phyloP scores from a whole-genome alignment of 176 grass and related monocot species.

The Saccharum officinarum region DNA sequence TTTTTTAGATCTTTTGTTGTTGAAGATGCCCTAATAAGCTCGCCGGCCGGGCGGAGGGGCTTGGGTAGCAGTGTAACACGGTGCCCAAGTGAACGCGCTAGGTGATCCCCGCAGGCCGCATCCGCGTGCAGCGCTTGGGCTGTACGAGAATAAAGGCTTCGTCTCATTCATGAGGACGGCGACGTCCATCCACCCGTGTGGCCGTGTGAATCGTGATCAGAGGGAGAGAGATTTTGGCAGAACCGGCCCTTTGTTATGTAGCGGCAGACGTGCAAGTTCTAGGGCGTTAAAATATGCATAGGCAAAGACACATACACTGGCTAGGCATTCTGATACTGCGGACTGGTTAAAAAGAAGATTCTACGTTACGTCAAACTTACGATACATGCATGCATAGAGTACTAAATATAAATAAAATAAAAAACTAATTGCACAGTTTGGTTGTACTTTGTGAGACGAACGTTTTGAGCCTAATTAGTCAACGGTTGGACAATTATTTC shows the following conservation, averaged over 20 bases:
- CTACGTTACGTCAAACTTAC: too few species aligned
- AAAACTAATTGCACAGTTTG: too few species aligned
- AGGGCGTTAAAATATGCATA: constrained; percentile 28
- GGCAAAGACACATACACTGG: not conserved
- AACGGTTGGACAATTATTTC: too few species aligned
- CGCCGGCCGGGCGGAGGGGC: too few species aligned
- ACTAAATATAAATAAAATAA: too few species aligned
- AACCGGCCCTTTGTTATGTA: constrained; percentile 8
- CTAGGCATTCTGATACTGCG: not conserved
- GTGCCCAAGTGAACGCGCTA: not conserved
- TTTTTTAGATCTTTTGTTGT: too few species aligned
- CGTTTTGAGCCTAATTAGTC: too few species aligned
- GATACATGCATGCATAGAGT: too few species aligned
- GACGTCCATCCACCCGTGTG: constrained; percentile 39
- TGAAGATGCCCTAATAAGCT: too few species aligned
- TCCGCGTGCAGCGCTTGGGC: constrained; percentile 17
- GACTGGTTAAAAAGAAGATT: too few species aligned
- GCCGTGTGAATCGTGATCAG: constrained; percentile 27
- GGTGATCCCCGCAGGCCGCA: constrained; percentile 30
- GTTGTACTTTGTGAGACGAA: too few species aligned
- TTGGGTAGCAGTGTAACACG: not conserved
- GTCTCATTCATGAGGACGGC: constrained; percentile 34
- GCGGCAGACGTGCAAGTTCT: constrained; percentile 44
- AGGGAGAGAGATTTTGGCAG: constrained; percentile 40
- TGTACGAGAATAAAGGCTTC: constrained; percentile 43